Evolutionary conservation across 768 basidiomycete genomes (phyloP).

Genomic region (Boletus subparvulus): DNA sequence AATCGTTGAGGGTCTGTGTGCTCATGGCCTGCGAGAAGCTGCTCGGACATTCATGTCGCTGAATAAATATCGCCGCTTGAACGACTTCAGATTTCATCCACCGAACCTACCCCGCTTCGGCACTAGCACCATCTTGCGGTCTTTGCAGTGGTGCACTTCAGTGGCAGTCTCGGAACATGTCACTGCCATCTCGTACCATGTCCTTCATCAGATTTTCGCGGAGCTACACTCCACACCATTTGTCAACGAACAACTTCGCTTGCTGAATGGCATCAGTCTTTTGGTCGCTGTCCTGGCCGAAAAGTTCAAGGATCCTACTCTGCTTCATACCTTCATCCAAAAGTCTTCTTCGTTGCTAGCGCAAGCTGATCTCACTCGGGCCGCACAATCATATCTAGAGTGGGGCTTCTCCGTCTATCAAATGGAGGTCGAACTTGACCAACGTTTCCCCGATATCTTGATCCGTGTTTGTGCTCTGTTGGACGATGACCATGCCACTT

Average conservation of each 20-base stretch:
- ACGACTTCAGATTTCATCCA: conserved; percentile 52
- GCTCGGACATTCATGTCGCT: conserved; percentile 49
- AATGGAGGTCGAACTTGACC: conserved; percentile 40
- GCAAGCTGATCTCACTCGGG: conserved; percentile 64
- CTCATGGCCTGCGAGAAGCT: conserved; percentile 34
- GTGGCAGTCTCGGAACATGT: conserved; percentile 42
- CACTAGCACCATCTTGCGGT: conserved; percentile 48
- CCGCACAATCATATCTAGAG: conserved; percentile 73
- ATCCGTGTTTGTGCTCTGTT: conserved; percentile 65
- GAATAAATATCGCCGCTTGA: conserved; percentile 48
- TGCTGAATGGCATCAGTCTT: conserved; percentile 69
- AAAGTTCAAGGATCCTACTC: conserved; percentile 53
- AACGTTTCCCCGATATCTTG: conserved; percentile 61
- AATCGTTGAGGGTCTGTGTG: conserved; percentile 48
- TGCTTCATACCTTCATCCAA: conserved; percentile 69
- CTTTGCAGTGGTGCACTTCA: conserved; percentile 59
- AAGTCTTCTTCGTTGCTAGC: conserved; percentile 64
- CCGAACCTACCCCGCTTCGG: conserved; percentile 67
- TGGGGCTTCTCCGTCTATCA: conserved; percentile 68
- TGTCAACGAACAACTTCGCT: conserved; percentile 80
- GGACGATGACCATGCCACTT: conserved; percentile 48
- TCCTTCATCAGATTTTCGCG: conserved; percentile 70
- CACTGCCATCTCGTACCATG: conserved; percentile 71
- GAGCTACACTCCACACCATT: conserved; percentile 65
- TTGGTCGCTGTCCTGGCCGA: conserved; percentile 64